Conservation (phyloP, 139 green algal genomes). For the Choricystis sp. region DNA sequence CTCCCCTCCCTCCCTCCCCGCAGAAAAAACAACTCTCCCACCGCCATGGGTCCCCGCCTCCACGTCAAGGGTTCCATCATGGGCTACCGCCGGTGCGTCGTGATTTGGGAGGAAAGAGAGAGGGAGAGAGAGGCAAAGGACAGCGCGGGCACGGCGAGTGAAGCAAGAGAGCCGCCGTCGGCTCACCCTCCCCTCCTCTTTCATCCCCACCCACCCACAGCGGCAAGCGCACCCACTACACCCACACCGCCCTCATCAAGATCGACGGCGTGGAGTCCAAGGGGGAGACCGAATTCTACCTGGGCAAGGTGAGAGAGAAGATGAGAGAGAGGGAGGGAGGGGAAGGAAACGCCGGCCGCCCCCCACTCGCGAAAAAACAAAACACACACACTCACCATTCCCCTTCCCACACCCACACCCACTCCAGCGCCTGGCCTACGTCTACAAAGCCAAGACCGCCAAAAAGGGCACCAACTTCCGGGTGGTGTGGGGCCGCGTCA, state of each 20-base stretch:
- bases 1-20: too few relatives aligned
- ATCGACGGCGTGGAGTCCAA: constrained; percentile 77
- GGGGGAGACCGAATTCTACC: constrained; percentile 86
- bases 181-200: not conserved
- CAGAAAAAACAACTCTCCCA: too few relatives aligned
- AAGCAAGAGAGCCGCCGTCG: not conserved
- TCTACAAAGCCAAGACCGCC: constrained; percentile 98
- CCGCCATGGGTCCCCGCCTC: too few relatives aligned
- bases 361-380: too few relatives aligned
- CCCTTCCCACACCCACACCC: too few relatives aligned
- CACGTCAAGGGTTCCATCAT: not conserved
- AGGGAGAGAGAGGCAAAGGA: not conserved
- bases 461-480: constrained; percentile 85
- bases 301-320: too few relatives aligned
- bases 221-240: constrained; percentile 65
- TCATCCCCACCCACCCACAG: constrained; percentile 10
- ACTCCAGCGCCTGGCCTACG: constrained; percentile 85
- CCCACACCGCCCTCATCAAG: constrained; percentile 80
- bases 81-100: not conserved
- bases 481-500: constrained; percentile 86
- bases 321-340: too few relatives aligned
- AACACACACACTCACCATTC: too few relatives aligned
- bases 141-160: not conserved
- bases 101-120: not conserved
- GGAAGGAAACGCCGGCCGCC: too few relatives aligned